Evolutionary conservation across 306 rosid genomes (phyloP).

Genomic region (Cucumis hystrix): DNA sequence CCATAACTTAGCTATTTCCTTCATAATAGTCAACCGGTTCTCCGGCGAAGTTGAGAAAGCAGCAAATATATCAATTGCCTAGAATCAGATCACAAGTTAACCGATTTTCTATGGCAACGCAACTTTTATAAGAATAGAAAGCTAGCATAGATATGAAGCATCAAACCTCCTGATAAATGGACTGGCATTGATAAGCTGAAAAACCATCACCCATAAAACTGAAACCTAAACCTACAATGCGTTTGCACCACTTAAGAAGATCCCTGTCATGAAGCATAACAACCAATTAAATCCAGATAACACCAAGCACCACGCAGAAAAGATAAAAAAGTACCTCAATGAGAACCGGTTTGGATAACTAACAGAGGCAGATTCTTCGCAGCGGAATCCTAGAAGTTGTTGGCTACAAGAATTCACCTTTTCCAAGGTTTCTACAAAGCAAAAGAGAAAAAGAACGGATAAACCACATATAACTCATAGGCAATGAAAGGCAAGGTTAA

Average conservation of each 20-base stretch:
- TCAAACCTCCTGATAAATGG: conserved; percentile 65
- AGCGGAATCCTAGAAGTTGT: conserved; percentile 31
- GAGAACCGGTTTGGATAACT: conserved; percentile 47
- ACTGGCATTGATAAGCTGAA: conserved; percentile 31
- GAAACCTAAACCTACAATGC: conserved; percentile 46
- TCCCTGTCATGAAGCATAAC: conserved; percentile 40
- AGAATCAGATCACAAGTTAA: conserved; percentile 12
- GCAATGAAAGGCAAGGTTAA: background rate
- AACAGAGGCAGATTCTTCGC: conserved; percentile 28
- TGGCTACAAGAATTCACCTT: conserved; percentile 31
- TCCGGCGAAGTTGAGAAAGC: conserved; percentile 52
- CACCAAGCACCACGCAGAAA: background rate
- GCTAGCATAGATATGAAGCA: background rate
- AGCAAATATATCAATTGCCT: conserved; percentile 90
- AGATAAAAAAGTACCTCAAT: conserved; percentile 34
- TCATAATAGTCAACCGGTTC: conserved; percentile 54
- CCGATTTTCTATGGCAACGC: background rate
- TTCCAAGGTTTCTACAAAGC: conserved; percentile 57
- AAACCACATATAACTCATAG: background rate
- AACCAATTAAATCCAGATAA: background rate
- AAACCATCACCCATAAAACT: conserved; percentile 33
- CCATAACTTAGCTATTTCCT: conserved; percentile 63
- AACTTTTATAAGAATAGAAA: background rate
- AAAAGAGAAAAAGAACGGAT: background rate
- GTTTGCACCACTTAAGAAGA: conserved; percentile 94